Base-by-base conservation (phyloP, 257 asterid genomes). In the Thymus mandschuricus region DNA sequence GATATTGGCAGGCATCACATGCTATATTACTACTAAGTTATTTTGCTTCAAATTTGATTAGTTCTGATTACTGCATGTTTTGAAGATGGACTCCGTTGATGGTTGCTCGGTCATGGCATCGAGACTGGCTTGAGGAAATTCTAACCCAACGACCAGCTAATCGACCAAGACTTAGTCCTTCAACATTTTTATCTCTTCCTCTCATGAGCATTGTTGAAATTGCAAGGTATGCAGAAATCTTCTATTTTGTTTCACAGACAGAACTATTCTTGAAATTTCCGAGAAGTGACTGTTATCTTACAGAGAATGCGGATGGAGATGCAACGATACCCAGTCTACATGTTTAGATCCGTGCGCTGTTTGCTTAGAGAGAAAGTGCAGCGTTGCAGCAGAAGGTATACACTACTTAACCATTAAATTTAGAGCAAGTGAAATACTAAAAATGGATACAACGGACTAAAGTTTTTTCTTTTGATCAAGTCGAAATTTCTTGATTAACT, bases 81-180 rank as follows among this genome's bases (percentile, higher is more conserved):
- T 43, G 49, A 60, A 91, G 97, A 67, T 89, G 96, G 89, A 89
- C 86, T 6, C 91, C 97, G 0, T 83, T 87, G 92, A 87, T 86
- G 96, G 97, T 89, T 68, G 95, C 97, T 68, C 92, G 79, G 44
- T 91, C 97, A 64, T 89, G 96, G 97, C 88, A 81, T 81, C 76
- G 94, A 83, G 96, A 91, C 70, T 80, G 86, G 76, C 95, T 91
- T 3, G 91, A 87, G 74, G 95, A 85, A 13, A 81, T 86, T 76
- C 87, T 91, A 62, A 81, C 70, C 68, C 68, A 73, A 67, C 86
- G 45, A 21, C 88, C 87, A 75, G 84, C 66, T 72, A 73, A 72
- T 55, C 87, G 74, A 80, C 84, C 66, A 43, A 84, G 71, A 73
- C 79, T 82, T 35, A 79, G 64, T 61, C 86, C 90, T 45, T 88